Evolutionary conservation across 169 alveolate species (phyloP), one percentile per base, ranked within the genome.

Genomic region (Eimeria praecox): DNA sequence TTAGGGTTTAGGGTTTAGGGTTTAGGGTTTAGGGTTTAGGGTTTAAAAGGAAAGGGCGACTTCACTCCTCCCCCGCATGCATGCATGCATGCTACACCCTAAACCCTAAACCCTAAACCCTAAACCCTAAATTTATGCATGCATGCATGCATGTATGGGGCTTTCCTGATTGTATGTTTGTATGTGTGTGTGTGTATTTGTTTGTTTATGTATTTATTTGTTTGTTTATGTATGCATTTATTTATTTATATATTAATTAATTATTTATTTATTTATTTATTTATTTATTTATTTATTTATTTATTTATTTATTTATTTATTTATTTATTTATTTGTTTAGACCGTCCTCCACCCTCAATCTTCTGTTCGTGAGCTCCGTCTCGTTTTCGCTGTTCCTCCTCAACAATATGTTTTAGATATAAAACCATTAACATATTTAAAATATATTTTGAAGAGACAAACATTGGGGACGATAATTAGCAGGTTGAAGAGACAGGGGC

Each of bases 381-480:
- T 92, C n/a, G 66, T 90, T 12, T 90, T 90, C 22, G 46, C 82
- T 4, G 69, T 92, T 54, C 95, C 95, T 27, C 95, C 95, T 16
- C 92, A 92, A 33, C 30, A 49, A 56, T 33, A 44, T 27, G 73
- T 33, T 27, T 78, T 80, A 91, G 44, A 54, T 9, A 27, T 30
- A n/a, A 92, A 92, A 91, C 92, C 92, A 16, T 27, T 77, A 69
- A 38, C 22, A 35, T 90, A 40, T 30, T 12, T 90, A 3, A 8
- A 87, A 24, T 96, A 96, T 62, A 75, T 97, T 33, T 91, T 97
- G 35, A 98, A 98, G 62, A 98, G 97, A 94, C 98, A 97, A 82
- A 98, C 98, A 12, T 95, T 89, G 71, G 97, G 97, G 88, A 97
- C 98, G 0, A 95, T 98, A 20, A 89, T 95, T 33, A 91, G 98